These are phyloP conservation scores for Teratosphaeria zuluensis DNA, from an alignment of 2,329 filamentous ascomycete genomes.

Conservation along the genomic window DNA sequence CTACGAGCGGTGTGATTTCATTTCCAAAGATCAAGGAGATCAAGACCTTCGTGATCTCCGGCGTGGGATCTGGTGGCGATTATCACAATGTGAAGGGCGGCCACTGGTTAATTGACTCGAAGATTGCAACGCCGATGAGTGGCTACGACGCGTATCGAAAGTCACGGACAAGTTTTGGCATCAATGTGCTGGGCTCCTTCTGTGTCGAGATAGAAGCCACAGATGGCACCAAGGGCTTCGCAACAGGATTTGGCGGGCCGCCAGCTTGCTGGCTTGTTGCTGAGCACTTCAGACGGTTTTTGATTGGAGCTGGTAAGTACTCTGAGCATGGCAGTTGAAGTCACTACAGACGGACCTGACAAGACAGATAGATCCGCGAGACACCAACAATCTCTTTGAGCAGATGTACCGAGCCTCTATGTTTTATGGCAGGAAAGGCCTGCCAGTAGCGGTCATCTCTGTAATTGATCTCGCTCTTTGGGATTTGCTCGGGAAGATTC, in stretches of 20 bases:
- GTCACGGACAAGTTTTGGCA: constrained; percentile 86
- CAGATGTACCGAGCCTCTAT: constrained; percentile 94
- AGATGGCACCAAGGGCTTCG: constrained; percentile 88
- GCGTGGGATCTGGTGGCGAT: constrained; percentile 58
- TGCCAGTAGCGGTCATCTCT: constrained; percentile 82
- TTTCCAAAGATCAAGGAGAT: constrained; percentile 71
- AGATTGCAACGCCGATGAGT: constrained; percentile 88
- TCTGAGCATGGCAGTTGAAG: neutral
- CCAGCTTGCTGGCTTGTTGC: constrained; percentile 90
- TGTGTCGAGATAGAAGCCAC: constrained; percentile 80
- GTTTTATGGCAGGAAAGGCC: constrained; percentile 92
- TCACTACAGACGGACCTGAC: neutral
- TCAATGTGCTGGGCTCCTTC: constrained; percentile 90
- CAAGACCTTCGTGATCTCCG: constrained; percentile 61
- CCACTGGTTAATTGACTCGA: constrained; percentile 77
- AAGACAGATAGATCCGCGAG: constrained; percentile 59
- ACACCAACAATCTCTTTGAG: constrained; percentile 87
- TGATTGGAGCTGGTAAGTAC: constrained; percentile 59
- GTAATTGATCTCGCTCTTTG: constrained; percentile 89
- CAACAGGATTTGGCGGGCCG: constrained; percentile 86
- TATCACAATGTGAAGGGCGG: constrained; percentile 81
- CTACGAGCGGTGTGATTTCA: constrained; percentile 33
- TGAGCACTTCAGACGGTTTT: constrained; percentile 86
- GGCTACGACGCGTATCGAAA: constrained; percentile 79
- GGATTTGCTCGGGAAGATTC: constrained; percentile 85